These are phyloP conservation scores for Vickermania ingenoplastis DNA, from an alignment of 208 protist species.

Conservation along the genomic window DNA sequence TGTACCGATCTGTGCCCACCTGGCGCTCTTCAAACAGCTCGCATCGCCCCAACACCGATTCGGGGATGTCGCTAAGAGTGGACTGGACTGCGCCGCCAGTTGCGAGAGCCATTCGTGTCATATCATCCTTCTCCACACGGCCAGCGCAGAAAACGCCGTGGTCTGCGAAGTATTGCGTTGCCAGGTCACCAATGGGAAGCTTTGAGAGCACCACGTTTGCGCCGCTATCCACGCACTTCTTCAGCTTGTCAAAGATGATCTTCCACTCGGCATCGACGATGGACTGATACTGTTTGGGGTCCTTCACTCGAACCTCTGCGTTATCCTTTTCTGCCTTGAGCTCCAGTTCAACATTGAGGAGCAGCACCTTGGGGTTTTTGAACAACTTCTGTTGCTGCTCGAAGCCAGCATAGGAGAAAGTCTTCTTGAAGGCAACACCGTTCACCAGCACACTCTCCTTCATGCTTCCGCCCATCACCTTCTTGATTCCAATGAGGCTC, in stretches of 20 bases:
- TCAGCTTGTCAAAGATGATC: conserved; percentile 99
- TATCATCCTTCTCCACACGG: conserved; percentile 96
- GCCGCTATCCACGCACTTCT: conserved; percentile 96
- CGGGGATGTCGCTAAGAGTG: conserved; percentile 93
- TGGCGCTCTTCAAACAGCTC: conserved; percentile 98
- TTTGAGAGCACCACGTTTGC: conserved; percentile 99
- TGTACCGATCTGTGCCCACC: conserved; percentile 97
- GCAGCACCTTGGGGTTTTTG: conserved; percentile 96
- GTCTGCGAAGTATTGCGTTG: conserved; percentile 99
- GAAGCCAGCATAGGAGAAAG: conserved; percentile 99
- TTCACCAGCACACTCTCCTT: conserved; percentile 98
- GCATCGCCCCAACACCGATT: conserved; percentile 93
- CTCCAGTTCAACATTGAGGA: conserved; percentile 99
- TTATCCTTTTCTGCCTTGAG: conserved; percentile 99
- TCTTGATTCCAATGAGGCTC: conserved; percentile 99
- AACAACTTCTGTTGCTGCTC: conserved; percentile 99
- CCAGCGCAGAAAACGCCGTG: conserved; percentile 99
- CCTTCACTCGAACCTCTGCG: conserved; percentile 98
- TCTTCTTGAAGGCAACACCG: conserved; percentile 99
- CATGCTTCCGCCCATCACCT: conserved; percentile 98
- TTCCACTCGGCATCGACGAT: conserved; percentile 99
- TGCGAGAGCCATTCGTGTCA: conserved; percentile 92
- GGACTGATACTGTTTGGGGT: conserved; percentile 98
- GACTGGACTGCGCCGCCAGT: conserved; percentile 97
- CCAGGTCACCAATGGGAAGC: conserved; percentile 99